Percentiles rank a stretch among this genome's conserved stretches.
These are phyloP conservation scores for Miscanthus lutarioriparius DNA, from an alignment of 176 grass and related monocot species.

Conservation along the genomic window DNA sequence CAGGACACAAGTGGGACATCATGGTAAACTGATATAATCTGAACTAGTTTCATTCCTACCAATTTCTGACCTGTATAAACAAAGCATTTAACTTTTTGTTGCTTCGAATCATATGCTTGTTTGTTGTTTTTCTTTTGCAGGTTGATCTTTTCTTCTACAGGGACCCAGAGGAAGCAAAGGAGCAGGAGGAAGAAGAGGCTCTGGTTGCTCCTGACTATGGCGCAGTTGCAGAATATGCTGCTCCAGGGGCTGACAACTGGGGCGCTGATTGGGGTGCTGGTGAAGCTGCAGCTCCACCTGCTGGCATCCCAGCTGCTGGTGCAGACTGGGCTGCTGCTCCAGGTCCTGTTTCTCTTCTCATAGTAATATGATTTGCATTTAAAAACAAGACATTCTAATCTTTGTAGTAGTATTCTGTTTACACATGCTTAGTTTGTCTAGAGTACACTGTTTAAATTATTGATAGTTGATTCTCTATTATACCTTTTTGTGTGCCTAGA, in stretches of 20 bases:
- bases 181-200: constrained; percentile 76
- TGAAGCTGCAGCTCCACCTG: constrained; percentile 47
- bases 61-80: background rate
- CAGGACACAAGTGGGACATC: constrained; percentile 83
- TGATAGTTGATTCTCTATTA: background rate
- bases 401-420: background rate
- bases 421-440: background rate
- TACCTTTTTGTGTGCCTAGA: too few relatives aligned
- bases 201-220: constrained; percentile 52
- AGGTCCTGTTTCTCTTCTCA: constrained; percentile 37
- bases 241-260: constrained; percentile 33
- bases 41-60: background rate
- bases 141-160: constrained; percentile 95
- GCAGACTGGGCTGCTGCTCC: constrained; percentile 48
- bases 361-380: background rate
- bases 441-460: background rate
- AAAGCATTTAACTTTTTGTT: background rate
- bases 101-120: background rate
- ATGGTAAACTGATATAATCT: constrained; percentile 52
- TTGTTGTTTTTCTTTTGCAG: constrained; percentile 50
- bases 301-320: constrained; percentile 33
- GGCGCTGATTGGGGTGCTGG: constrained; percentile 41
- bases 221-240: constrained; percentile 44
- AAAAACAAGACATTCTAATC: background rate
- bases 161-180: constrained; percentile 92